Base-by-base conservation (phyloP, 2,329 filamentous ascomycete species). In the Colletotrichum orbiculare region DNA sequence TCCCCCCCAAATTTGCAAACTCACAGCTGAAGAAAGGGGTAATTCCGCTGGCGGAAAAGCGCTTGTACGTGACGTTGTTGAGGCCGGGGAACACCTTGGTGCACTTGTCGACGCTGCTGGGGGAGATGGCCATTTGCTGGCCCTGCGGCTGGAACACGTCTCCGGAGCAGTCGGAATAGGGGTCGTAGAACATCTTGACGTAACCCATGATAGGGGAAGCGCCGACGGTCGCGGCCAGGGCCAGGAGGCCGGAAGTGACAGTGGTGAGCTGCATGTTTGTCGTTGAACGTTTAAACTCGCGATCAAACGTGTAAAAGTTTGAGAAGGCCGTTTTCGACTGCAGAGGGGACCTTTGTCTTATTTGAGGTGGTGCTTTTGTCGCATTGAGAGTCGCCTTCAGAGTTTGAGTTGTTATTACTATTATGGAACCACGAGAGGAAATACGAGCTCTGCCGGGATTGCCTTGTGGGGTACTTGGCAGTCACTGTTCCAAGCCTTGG, bases 171-270 rank as follows among this genome's bases (percentile, higher is more conserved):
- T 65, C 1, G 37, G 62, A 37, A 9, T 39, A 33, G 8, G 58
- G 8, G 17, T 62, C 46, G 62, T 56, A 62, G 52, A 56, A 65
- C 52, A 65, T 62, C 12, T 62, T 65, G 62, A 65, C 57, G 41
- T 3, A 52, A 37, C 62, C 62, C 25, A 65, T 53, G 52, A 62
- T 47, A 4, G 62, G 37, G 25, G 52, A 11, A 35, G 62, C 62
- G 13, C 13, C 43, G 45, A 58, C 52, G 34, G 58, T 43, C 6
- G 52, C 46, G 15, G 62, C 52, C 33, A 65, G 33, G 33, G 62
- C 58, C 58, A 62, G 4, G 6, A 65, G 42, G 47, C 45, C 52
- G 50, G 52, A 41, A 25, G 54, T 8, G 41, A 58, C 10, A 5
- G 42, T 64, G 11, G 52, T 48, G 52, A 57, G 8, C 47, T 61